phyloP scores from a whole-genome alignment of 352 stramenopile species.

The Phytophthora boehmeriae region DNA sequence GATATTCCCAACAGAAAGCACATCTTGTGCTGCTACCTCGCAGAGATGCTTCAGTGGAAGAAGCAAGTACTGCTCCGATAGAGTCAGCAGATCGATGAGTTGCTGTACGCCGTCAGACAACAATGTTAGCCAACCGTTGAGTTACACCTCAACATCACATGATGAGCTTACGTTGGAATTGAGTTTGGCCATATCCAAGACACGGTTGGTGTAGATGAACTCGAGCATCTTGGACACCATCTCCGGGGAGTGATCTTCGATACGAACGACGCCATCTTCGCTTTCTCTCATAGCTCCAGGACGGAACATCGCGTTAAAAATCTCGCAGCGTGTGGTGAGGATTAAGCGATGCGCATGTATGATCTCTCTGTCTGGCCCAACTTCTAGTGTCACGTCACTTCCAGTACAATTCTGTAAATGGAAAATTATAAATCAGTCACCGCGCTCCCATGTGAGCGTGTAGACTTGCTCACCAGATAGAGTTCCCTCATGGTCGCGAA shows the following conservation, averaged over 20 bases:
- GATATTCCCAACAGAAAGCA: conserved; percentile 76
- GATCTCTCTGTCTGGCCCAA: conserved; percentile 66
- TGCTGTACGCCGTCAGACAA: conserved; percentile 45
- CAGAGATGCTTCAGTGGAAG: conserved; percentile 79
- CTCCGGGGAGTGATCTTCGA: conserved; percentile 77
- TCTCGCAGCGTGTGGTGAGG: conserved; percentile 86
- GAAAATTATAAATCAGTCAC: not conserved
- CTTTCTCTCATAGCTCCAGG: conserved; percentile 87
- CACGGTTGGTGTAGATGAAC: conserved; percentile 93
- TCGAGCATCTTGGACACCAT: conserved; percentile 93
- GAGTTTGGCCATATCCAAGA: conserved; percentile 80
- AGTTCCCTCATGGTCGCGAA: conserved; percentile 81
- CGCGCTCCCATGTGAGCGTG: not conserved
- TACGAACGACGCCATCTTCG: conserved; percentile 78
- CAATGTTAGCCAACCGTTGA: not conserved
- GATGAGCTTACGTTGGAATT: conserved; percentile 64
- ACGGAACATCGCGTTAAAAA: conserved; percentile 91
- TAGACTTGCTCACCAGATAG: conserved; percentile 63
- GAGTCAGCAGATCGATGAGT: conserved; percentile 83
- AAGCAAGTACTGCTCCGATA: conserved; percentile 85
- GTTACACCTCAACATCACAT: not conserved
- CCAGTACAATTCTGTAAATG: conserved; percentile 53
- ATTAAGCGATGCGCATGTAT: conserved; percentile 74
- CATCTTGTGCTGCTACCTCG: conserved; percentile 71
- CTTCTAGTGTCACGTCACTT: conserved; percentile 77